Base-by-base conservation (phyloP, 1,284 basidiomycete species). In the Ganoderma resinaceum region DNA sequence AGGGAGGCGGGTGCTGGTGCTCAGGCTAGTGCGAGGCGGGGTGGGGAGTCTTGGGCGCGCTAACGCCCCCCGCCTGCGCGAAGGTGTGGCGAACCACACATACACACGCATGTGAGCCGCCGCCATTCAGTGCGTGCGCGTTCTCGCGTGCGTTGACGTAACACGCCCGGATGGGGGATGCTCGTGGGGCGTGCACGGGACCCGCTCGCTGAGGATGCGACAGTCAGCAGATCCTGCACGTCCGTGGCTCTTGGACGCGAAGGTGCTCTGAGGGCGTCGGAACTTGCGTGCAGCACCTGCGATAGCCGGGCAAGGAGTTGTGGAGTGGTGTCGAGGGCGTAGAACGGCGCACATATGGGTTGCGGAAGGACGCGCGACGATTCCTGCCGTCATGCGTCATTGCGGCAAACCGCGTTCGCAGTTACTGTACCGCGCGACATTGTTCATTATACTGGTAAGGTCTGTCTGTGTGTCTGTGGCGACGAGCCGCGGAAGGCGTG, bases 141-240 rank as follows among this genome's bases (percentile, higher is more conserved):
- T 67, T 63, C 64, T 59, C 16, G 57, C 63, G 64, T 61, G 20
- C 38, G 20, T 69, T 72, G 70, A 72, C 70, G 70, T 72, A 72
- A 72, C 58, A 59, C 20, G 18, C 62, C 23, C 66, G 60, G 65
- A 65, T 66, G 55, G 66, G 65, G 58, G 43, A 66, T 59, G 66
- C 38, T 38, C 38, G 58, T 65, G 53, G 26, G 26, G 62, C 59
- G 49, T 57, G 26, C 70, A 72, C 70, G 70, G 60, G 70, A 64
- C 66, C 63, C 61, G 49, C 11, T 16, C 37, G 63, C 66, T 46
- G 57, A 65, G 9, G 5, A 49, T 20, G 20, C 14, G 31, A 4
- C 37, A 40, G 68, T 72, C 70, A 69, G 57, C 70, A 55, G 70
- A 67, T 66, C 61, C 58, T 20, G 18, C 38, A 38, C 23, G 46